Percentiles rank a stretch among this genome's conserved stretches.
Conservation (phyloP, 176 grass and related monocot species). For the sorghum (Sorghum bicolor) region DNA sequence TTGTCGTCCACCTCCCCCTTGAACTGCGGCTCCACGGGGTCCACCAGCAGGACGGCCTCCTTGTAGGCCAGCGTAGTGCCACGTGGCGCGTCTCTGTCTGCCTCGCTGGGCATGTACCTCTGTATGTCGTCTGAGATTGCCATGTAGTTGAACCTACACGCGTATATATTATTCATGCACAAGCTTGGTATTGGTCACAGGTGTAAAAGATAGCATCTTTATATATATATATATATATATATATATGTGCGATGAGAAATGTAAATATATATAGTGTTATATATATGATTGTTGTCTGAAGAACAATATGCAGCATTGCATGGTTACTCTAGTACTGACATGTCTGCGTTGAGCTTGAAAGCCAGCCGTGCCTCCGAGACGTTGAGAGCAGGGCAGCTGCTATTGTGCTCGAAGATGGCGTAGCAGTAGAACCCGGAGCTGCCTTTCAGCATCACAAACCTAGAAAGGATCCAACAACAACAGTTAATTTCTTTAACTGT, state of each 20-base stretch:
- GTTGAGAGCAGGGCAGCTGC: slow-evolving; percentile 39
- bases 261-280: no score
- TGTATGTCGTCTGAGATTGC: slow-evolving; percentile 43
- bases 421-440: slow-evolving; percentile 80
- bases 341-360: slow-evolving; percentile 50
- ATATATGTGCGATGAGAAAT: no score
- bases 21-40: slow-evolving; percentile 46
- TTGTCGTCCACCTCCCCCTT: slow-evolving; percentile 94
- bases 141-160: slow-evolving; percentile 69
- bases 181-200: no score
- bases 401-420: slow-evolving; percentile 51
- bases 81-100: slow-evolving; percentile 26
- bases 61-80: slow-evolving; percentile 46
- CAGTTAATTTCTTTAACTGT: no score
- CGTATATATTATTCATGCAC: not conserved
- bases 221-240: no score
- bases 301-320: no score
- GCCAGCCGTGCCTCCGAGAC: slow-evolving; percentile 34
- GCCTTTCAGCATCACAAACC: slow-evolving; percentile 12
- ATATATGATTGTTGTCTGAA: no score
- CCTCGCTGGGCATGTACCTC: slow-evolving; percentile 47
- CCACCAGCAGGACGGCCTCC: slow-evolving; percentile 58
- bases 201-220: no score
- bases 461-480: not conserved
- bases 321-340: slow-evolving; percentile 8